phyloP scores from a whole-genome alignment of 176 grass and related monocot genomes.

The Avena insularis region DNA sequence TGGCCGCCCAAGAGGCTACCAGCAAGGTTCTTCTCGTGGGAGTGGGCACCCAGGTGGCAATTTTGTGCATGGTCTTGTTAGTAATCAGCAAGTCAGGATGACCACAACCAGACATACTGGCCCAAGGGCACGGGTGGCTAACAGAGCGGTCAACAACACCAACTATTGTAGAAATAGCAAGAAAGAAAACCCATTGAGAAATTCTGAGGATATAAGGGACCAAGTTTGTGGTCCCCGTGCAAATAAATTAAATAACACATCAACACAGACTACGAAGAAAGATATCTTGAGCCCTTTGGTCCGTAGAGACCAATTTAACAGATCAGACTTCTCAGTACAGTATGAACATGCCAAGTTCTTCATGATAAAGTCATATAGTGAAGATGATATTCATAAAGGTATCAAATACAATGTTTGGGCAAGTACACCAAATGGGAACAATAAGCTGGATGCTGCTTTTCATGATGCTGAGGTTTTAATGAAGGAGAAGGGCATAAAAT shows the following conservation, averaged over 20 bases:
- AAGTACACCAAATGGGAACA: constrained; percentile 80
- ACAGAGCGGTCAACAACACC: constrained; percentile 31
- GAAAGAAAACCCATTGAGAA: constrained; percentile 41
- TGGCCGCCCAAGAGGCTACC: constrained; percentile 1
- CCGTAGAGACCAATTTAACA: constrained; percentile 64
- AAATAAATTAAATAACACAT: constrained; percentile 43
- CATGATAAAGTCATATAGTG: constrained; percentile 90
- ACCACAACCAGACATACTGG: constrained; percentile 35
- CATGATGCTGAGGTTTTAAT: constrained; percentile 59
- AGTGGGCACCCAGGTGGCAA: constrained; percentile 30
- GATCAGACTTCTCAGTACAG: constrained; percentile 59
- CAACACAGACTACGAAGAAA: constrained; percentile 34
- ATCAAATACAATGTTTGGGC: constrained; percentile 88
- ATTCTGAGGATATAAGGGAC: constrained; percentile 38
- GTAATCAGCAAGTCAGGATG: constrained; percentile 43
- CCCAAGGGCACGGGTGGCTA: constrained; percentile 23
- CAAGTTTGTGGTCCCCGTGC: constrained; percentile 55
- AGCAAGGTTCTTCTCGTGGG: constrained; percentile 37
- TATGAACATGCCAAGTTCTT: constrained; percentile 84
- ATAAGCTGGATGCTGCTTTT: constrained; percentile 72
- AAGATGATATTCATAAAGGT: constrained; percentile 88
- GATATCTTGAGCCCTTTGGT: constrained; percentile 42
- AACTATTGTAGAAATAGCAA: constrained; percentile 37
- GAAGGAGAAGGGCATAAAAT: constrained; percentile 59
- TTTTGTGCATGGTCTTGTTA: constrained; percentile 26